Conservation (phyloP, 2,329 filamentous ascomycete genomes). For the Fusarium nematophilum region DNA sequence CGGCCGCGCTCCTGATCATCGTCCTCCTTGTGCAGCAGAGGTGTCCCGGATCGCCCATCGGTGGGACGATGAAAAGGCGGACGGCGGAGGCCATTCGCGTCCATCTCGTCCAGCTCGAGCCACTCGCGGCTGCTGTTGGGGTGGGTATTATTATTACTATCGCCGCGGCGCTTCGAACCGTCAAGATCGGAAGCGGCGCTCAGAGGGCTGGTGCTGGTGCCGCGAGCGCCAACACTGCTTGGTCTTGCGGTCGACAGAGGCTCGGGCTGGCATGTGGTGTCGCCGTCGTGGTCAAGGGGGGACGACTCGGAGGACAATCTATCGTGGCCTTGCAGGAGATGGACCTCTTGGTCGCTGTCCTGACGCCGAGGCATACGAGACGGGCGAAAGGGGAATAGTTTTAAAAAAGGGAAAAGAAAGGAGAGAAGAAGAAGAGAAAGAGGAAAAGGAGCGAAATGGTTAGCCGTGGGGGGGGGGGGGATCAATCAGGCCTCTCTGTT, state of each 20-base stretch:
- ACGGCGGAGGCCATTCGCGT: slow-evolving; percentile 54
- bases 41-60: slow-evolving; percentile 58
- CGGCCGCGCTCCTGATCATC: slow-evolving; percentile 47
- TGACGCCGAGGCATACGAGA: slow-evolving; percentile 39
- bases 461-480: slow-evolving; percentile 6
- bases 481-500: slow-evolving; percentile 11
- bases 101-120: slow-evolving; percentile 50
- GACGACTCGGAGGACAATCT: slow-evolving; percentile 23
- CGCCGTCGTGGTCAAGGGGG: slow-evolving; percentile 36
- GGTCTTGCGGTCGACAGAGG: slow-evolving; percentile 34
- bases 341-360: slow-evolving; percentile 37
- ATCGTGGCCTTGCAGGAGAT: slow-evolving; percentile 34
- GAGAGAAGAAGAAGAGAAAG: slow-evolving; percentile 11
- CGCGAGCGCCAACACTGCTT: slow-evolving; percentile 42
- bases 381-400: slow-evolving; percentile 12
- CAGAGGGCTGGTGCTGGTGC: slow-evolving; percentile 38
- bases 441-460: slow-evolving; percentile 27
- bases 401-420: too few relatives aligned
- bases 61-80: slow-evolving; percentile 59
- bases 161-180: slow-evolving; percentile 41
- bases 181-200: slow-evolving; percentile 45
- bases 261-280: slow-evolving; percentile 44
- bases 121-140: slow-evolving; percentile 45
- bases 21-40: slow-evolving; percentile 53
- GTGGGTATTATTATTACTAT: slow-evolving; percentile 48